Base-by-base conservation (phyloP, 2,329 filamentous ascomycete species). In the Exophiala viscosa region DNA sequence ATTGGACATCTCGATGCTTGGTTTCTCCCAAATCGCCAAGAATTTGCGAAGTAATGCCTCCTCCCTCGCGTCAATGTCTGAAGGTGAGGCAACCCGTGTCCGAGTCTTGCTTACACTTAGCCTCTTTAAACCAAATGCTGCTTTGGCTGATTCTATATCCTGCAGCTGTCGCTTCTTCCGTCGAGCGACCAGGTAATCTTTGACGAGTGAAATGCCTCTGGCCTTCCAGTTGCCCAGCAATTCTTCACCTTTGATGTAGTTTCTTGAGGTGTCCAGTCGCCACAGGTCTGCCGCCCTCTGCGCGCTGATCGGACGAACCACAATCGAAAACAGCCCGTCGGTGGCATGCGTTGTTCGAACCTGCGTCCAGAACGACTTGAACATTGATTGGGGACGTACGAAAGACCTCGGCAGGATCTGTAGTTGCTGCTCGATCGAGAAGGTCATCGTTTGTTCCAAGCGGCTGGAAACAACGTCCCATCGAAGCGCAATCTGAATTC, bases 221-320 rank as follows among this genome's bases (percentile, higher is more conserved):
- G 93, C 92, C 6, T 85, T 84, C 93, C 93, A 99, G 51, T 84
- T 84, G 2, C 78, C 84, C 35, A 99, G 76, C 44, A 85, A 80
- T 69, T 99, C 93, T 70, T 99, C 91, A 50, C 93, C 93, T 69
- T 96, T 96, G 63, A 99, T 88, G 66, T 96, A 97, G 68, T 95
- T 90, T 64, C 95, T 87, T 54, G 89, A 86, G 13, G 91, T 97
- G 69, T 90, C 95, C 84, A 97, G 90, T 49, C 93, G 84, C 93
- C 93, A 99, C 10, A 99, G 77, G 67, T 99, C 93, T 2, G 90
- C 90, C 0, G 90, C 89, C 42, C 89, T 83, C 71, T 96, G 96
- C 45, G 95, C 90, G 2, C 90, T 90, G 6, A 89, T 85, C 0
- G 93, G 93, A 28, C 90, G 86, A 69, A 97, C 85, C 5, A 85